A percentile compares a stretch with the other conserved stretches of the same genome.
phyloP scores from a whole-genome alignment of 768 basidiomycete genomes.

The Coprinopsis marcescibilis region DNA sequence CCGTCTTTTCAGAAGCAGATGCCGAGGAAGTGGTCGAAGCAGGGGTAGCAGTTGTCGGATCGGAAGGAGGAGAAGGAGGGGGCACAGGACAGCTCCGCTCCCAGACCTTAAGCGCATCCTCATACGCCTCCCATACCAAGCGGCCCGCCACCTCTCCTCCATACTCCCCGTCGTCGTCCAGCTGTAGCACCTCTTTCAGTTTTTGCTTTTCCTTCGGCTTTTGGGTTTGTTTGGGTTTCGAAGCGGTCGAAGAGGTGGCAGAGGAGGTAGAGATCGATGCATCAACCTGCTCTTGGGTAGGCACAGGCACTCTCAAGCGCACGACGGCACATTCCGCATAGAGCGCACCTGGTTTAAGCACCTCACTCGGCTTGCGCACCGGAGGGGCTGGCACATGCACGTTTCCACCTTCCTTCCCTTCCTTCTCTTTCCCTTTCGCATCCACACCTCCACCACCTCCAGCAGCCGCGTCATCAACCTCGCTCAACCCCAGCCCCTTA shows the following conservation, averaged over 20 bases:
- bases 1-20: neutral
- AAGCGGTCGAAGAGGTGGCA: conserved; percentile 15
- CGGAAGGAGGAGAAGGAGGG: neutral
- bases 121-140: conserved; percentile 74
- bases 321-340: conserved; percentile 72
- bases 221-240: conserved; percentile 13
- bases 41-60: no score
- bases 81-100: conserved; percentile 36
- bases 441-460: conserved; percentile 8
- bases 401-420: conserved; percentile 11
- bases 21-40: no score
- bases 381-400: conserved; percentile 17
- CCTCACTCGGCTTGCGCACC: no score
- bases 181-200: conserved; percentile 29
- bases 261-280: no score
- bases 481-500: conserved; percentile 38
- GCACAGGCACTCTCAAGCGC: conserved; percentile 31
- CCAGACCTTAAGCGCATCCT: conserved; percentile 62
- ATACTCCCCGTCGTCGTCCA: conserved; percentile 61
- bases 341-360: conserved; percentile 71
- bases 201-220: conserved; percentile 20
- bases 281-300: conserved; percentile 6
- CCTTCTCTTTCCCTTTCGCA: neutral
- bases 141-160: conserved; percentile 66
- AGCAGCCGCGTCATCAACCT: conserved; percentile 6